phyloP scores from a whole-genome alignment of 2,329 filamentous ascomycete genomes.

The Pseudocercospora fijiensis region DNA sequence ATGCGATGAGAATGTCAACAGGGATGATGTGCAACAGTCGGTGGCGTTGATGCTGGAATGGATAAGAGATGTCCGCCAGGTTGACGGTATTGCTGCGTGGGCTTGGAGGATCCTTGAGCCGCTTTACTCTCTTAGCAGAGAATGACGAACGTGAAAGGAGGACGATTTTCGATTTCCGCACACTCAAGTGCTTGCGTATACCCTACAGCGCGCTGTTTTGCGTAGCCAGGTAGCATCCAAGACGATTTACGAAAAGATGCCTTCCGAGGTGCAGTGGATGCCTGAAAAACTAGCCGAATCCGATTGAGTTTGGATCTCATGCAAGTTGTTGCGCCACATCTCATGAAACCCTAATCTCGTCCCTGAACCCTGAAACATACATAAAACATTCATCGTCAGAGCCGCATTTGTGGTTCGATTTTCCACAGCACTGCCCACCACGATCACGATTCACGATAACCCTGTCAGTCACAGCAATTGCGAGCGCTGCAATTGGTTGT shows the following conservation, averaged over 20 bases:
- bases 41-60: conserved; percentile 58
- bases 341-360: background rate
- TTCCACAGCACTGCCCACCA: background rate
- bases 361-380: background rate
- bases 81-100: conserved; percentile 58
- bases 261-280: background rate
- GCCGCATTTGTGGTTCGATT: conserved; percentile 1
- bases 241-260: background rate
- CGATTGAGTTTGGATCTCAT: background rate
- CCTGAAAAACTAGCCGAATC: background rate
- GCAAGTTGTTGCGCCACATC: background rate
- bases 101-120: conserved; percentile 54
- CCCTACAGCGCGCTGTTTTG: background rate
- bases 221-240: background rate
- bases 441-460: background rate
- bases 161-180: background rate
- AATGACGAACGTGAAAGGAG: background rate
- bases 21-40: conserved; percentile 52
- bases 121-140: conserved; percentile 39
- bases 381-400: background rate
- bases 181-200: background rate
- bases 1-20: conserved; percentile 50
- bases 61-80: conserved; percentile 57
- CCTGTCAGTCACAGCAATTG: background rate
- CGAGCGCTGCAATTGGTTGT: background rate